phyloP scores from a whole-genome alignment of 2,329 filamentous ascomycete species.

The Celoporthe dispersa region DNA sequence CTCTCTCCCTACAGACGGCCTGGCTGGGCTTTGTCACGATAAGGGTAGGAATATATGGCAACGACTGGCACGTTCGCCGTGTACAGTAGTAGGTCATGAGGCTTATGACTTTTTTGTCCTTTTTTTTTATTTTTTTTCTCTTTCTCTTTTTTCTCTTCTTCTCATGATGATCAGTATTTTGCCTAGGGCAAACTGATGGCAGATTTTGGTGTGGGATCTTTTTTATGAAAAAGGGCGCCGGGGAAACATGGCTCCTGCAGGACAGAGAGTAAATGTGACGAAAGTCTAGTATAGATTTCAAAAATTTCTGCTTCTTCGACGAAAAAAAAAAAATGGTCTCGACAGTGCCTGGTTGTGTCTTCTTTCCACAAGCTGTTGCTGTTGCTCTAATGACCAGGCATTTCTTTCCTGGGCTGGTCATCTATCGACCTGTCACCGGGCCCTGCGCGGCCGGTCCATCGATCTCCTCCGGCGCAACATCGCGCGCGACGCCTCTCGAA shows the following conservation, averaged over 20 bases:
- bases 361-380: background rate
- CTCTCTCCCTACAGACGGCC: background rate
- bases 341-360: background rate
- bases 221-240: background rate
- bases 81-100: constrained; percentile 9
- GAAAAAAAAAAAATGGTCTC: background rate
- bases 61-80: constrained; percentile 4
- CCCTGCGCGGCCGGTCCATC: background rate
- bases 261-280: background rate
- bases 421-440: background rate
- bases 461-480: background rate
- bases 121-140: background rate
- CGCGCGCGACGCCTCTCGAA: background rate
- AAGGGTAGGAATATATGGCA: background rate
- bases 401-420: background rate
- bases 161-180: background rate
- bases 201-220: background rate
- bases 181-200: background rate
- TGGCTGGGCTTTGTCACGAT: constrained; percentile 3
- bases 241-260: background rate
- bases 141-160: background rate
- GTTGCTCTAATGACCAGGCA: background rate
- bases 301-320: background rate
- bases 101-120: background rate
- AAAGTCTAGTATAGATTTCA: background rate